A percentile compares a stretch with the other conserved stretches of the same genome.
Conservation (phyloP, 345 rosid species). For the Noccaea bulbosa region DNA sequence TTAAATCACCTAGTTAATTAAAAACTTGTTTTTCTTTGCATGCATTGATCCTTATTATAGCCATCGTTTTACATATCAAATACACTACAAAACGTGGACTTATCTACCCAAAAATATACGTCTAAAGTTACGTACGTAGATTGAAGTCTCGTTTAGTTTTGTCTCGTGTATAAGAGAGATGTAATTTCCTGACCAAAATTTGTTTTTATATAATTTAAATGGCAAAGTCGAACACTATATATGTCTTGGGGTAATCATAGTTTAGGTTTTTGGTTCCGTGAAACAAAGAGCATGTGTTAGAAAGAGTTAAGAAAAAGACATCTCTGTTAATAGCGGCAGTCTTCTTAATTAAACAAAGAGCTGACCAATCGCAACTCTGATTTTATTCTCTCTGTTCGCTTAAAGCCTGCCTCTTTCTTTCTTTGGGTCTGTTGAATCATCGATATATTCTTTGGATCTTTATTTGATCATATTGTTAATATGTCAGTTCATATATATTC, state of each 20-base stretch:
- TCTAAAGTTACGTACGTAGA: no score
- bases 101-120: no score
- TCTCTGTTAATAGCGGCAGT: conserved; percentile 14
- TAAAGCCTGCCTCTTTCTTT: conserved; percentile 37
- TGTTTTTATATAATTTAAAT: background rate
- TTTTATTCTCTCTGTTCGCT: conserved; percentile 38
- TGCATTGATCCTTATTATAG: background rate
- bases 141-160: no score
- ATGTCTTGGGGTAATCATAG: conserved; percentile 22
- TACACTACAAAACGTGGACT: no score
- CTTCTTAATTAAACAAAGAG: conserved; percentile 29
- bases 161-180: no score
- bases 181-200: no score
- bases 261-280: conserved; percentile 35
- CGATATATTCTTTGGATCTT: conserved; percentile 35
- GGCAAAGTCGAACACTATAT: background rate
- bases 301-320: conserved; percentile 14
- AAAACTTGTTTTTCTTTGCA: background rate
- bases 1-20: background rate
- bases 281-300: conserved; percentile 42
- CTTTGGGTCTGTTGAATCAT: conserved; percentile 32
- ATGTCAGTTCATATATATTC: conserved; percentile 4
- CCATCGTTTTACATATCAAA: no score
- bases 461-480: conserved; percentile 20
- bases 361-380: conserved; percentile 25